phyloP scores from a whole-genome alignment of 331 rosid genomes.

The Malus hybrid region DNA sequence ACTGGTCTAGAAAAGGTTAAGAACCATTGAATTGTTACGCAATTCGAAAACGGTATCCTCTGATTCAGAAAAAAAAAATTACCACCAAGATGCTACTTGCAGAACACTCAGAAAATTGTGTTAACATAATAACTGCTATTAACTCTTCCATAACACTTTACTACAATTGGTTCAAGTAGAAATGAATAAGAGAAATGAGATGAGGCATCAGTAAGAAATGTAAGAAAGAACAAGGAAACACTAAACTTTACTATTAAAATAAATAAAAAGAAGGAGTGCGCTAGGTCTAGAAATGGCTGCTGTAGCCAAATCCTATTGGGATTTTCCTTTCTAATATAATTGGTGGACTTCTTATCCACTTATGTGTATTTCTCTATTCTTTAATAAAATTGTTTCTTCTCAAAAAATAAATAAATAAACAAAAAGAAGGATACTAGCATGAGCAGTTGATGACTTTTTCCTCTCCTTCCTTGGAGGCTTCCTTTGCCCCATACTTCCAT shows the following conservation, averaged over 20 bases:
- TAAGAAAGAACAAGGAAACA: not conserved
- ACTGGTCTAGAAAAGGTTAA: conserved; percentile 53
- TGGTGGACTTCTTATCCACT: too few relatives aligned
- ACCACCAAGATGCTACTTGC: not conserved
- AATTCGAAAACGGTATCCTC: conserved; percentile 14
- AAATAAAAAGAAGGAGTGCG: conserved; percentile 27
- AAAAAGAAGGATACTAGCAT: conserved; percentile 61
- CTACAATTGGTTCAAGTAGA: not conserved
- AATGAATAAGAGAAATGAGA: not conserved
- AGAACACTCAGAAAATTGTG: not conserved
- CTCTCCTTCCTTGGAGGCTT: conserved; percentile 71
- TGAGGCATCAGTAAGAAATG: not conserved
- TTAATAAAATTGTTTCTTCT: too few relatives aligned
- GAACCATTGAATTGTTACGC: conserved; percentile 22
- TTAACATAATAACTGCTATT: not conserved
- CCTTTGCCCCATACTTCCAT: conserved; percentile 46
- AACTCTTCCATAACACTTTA: not conserved
- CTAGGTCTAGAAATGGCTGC: too few relatives aligned
- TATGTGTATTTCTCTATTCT: too few relatives aligned
- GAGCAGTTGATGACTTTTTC: conserved; percentile 53
- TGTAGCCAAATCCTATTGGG: too few relatives aligned
- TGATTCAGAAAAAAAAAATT: not conserved
- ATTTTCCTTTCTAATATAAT: too few relatives aligned
- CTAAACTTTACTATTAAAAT: conserved; percentile 4
- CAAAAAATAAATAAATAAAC: not conserved